Conservation (phyloP, 2,329 filamentous ascomycete genomes). For the Fusarium neocosmosporiellum region DNA sequence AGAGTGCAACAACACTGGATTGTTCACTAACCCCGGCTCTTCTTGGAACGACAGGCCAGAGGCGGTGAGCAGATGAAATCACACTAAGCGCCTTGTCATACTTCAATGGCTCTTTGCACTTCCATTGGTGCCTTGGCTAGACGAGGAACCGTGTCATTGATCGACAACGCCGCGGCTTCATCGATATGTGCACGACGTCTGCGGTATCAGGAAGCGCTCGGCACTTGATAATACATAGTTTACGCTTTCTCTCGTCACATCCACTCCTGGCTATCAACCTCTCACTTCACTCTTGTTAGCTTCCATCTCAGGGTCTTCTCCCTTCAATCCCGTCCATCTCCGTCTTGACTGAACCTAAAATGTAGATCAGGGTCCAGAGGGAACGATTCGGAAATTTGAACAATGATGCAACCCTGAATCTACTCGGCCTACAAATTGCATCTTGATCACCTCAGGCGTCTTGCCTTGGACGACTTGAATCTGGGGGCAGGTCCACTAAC, state of each 20-base stretch:
- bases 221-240: not conserved
- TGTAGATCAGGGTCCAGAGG: not conserved
- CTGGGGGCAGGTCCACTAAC: not conserved
- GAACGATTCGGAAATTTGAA: not conserved
- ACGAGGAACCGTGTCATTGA: not conserved
- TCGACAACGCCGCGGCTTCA: not conserved
- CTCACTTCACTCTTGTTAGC: not conserved
- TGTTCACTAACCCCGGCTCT: not conserved
- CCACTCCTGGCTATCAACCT: not conserved
- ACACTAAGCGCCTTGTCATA: conserved; percentile 1
- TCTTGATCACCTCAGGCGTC: not conserved
- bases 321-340: not conserved
- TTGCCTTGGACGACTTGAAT: not conserved
- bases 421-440: not conserved
- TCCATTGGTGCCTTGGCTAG: not conserved
- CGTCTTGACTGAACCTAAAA: conserved; percentile 10
- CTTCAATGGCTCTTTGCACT: not conserved
- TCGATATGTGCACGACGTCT: not conserved
- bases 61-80: conserved; percentile 10
- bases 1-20: not conserved
- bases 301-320: conserved; percentile 17
- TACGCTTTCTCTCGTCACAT: not conserved
- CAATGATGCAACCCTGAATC: not conserved
- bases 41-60: not conserved
- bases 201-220: not conserved